Percentiles rank a stretch among this genome's conserved stretches.
These are phyloP conservation scores for Beauveria medogensis DNA, from an alignment of 2,329 filamentous ascomycete species.

Conservation along the genomic window DNA sequence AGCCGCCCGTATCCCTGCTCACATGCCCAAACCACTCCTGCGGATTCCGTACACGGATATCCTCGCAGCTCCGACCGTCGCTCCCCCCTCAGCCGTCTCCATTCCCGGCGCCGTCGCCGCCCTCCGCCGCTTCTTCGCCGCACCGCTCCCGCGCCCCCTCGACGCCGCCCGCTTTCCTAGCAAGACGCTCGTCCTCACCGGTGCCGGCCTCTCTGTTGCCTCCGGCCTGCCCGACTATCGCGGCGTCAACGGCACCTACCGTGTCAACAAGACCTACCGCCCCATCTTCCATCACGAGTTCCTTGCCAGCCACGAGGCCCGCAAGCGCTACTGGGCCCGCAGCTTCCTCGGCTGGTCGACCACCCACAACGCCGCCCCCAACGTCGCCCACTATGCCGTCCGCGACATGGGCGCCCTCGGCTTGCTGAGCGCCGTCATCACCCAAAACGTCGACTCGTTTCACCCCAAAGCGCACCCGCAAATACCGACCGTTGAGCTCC, in stretches of 20 bases:
- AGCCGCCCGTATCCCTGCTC: slow-evolving; percentile 12
- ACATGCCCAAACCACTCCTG: slow-evolving; percentile 65
- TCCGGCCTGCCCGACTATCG: slow-evolving; percentile 91
- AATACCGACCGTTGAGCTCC: slow-evolving; percentile 72
- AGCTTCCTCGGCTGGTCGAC: slow-evolving; percentile 91
- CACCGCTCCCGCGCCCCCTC: slow-evolving; percentile 44
- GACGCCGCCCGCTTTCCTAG: slow-evolving; percentile 16
- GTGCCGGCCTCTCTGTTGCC: slow-evolving; percentile 87
- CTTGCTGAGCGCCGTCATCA: slow-evolving; percentile 68
- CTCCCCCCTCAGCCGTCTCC: slow-evolving; percentile 64
- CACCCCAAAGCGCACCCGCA: slow-evolving; percentile 69
- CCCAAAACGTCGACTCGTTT: slow-evolving; percentile 96
- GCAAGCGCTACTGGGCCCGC: slow-evolving; percentile 92
- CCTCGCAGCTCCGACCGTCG: slow-evolving; percentile 64
- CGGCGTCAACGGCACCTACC: slow-evolving; percentile 83
- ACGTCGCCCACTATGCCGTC: slow-evolving; percentile 71
- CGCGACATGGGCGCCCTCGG: slow-evolving; percentile 64
- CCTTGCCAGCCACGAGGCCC: slow-evolving; percentile 66
- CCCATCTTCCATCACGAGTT: slow-evolving; percentile 96
- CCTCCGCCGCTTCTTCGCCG: slow-evolving; percentile 65
- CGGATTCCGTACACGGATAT: slow-evolving; percentile 87
- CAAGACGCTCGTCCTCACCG: slow-evolving; percentile 52
- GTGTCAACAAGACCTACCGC: slow-evolving; percentile 79
- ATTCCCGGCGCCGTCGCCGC: slow-evolving; percentile 67
- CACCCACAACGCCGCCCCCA: slow-evolving; percentile 69